Conservation (phyloP, 2,329 filamentous ascomycete genomes). For the Ascosphaera aggregata region DNA sequence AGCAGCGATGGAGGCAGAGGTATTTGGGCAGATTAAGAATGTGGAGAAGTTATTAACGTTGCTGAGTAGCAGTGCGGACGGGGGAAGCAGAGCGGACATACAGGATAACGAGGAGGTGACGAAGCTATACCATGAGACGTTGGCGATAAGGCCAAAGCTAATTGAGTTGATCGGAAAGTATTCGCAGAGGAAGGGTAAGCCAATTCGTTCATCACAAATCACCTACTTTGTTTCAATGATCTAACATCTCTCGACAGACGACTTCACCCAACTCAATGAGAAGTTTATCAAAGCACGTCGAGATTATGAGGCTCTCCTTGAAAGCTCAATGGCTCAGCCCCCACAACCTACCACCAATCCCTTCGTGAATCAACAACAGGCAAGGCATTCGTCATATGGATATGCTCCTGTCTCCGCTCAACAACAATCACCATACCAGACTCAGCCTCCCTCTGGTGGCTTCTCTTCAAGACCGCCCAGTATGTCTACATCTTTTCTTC, state of each 20-base stretch:
- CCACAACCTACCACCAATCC: constrained; percentile 32
- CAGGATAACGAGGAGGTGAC: constrained; percentile 97
- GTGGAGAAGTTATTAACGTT: constrained; percentile 68
- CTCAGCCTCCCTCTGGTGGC: no score
- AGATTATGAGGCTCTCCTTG: constrained; percentile 88
- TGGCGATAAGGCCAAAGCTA: constrained; percentile 85
- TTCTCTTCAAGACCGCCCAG: no score
- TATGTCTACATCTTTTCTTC: neutral
- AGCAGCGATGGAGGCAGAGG: constrained; percentile 77
- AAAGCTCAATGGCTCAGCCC: constrained; percentile 92
- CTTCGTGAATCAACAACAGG: constrained; percentile 36
- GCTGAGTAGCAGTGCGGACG: constrained; percentile 64
- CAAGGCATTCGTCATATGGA: constrained; percentile 15
- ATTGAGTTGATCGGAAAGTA: constrained; percentile 98
- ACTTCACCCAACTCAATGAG: constrained; percentile 95
- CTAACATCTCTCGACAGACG: constrained; percentile 36
- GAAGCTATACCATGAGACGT: constrained; percentile 67
- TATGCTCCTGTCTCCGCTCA: constrained; percentile 8
- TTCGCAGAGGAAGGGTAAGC: constrained; percentile 85
- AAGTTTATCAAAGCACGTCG: constrained; percentile 98
- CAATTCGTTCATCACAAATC: neutral
- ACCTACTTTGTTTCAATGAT: neutral
- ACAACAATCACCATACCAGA: no score
- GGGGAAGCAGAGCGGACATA: constrained; percentile 34
- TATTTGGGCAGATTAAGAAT: constrained; percentile 55